Conservation (phyloP, 495 filamentous ascomycete species). For the Parathielavia appendiculata region DNA sequence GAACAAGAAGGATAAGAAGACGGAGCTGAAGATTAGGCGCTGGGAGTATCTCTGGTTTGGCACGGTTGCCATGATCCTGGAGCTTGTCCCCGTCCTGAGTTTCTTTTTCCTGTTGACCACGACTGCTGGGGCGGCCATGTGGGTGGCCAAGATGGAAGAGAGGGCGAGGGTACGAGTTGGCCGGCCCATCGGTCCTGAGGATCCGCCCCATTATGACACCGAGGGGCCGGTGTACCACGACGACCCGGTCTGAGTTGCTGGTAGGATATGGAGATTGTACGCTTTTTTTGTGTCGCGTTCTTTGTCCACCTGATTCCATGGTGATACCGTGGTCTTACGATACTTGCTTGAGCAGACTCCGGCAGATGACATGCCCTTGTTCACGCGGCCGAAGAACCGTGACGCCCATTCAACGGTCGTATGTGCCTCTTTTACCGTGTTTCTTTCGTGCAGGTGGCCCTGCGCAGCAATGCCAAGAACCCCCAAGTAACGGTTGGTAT, state of each 20-base stretch:
- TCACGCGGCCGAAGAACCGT: no score
- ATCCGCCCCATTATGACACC: conserved; percentile 12
- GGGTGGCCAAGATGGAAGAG: conserved; percentile 60
- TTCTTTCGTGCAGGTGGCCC: no score
- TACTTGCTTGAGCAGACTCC: no score
- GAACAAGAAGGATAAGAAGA: conserved; percentile 54
- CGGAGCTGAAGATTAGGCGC: conserved; percentile 58
- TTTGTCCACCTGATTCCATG: no score
- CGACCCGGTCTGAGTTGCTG: conserved; percentile 21
- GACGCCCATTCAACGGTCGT: no score
- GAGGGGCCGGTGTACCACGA: conserved; percentile 31
- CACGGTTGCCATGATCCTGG: conserved; percentile 50
- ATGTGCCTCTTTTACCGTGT: no score
- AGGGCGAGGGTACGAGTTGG: conserved; percentile 27
- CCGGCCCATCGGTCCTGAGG: conserved; percentile 17
- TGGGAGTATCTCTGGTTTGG: conserved; percentile 64
- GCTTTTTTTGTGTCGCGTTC: neutral
- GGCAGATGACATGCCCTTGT: no score
- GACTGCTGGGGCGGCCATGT: conserved; percentile 74
- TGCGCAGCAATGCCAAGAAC: no score
- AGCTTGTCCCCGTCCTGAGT: conserved; percentile 79
- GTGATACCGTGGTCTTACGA: no score
- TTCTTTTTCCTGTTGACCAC: conserved; percentile 84
- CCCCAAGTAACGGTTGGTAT: no score
- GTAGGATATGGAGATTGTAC: neutral